These are phyloP conservation scores for Aegilops sharonensis DNA, from an alignment of 176 grass and related monocot species.

Conservation along the genomic window DNA sequence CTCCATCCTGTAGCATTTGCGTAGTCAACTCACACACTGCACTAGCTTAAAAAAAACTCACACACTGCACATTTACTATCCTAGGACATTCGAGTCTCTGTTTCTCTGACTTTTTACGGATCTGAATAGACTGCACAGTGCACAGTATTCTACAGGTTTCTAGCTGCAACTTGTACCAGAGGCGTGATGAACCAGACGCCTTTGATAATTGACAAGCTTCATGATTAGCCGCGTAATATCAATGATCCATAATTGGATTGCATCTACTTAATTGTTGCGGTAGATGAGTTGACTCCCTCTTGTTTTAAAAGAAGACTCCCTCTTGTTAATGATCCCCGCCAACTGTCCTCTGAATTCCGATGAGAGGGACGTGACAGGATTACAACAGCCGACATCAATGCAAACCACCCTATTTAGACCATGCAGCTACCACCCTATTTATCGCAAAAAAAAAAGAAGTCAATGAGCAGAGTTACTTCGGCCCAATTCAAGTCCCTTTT, in stretches of 20 bases:
- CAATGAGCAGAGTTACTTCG: background rate
- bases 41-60: background rate
- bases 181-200: background rate
- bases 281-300: conserved; percentile 11
- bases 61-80: background rate
- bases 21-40: background rate
- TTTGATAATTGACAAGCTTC: background rate
- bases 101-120: background rate
- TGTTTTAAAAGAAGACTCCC: background rate
- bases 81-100: background rate
- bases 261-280: background rate
- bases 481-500: background rate
- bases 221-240: conserved; percentile 8
- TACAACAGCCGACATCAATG: background rate
- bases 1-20: background rate
- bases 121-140: background rate
- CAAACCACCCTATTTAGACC: background rate
- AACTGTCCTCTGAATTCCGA: conserved; percentile 17
- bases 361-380: conserved; percentile 17
- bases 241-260: conserved; percentile 3
- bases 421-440: background rate
- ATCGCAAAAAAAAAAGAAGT: background rate
- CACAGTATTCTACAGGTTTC: background rate
- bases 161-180: background rate
- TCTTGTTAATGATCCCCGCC: background rate